Conservation (phyloP, 2,329 filamentous ascomycete species). For the Calonectria honghensis region DNA sequence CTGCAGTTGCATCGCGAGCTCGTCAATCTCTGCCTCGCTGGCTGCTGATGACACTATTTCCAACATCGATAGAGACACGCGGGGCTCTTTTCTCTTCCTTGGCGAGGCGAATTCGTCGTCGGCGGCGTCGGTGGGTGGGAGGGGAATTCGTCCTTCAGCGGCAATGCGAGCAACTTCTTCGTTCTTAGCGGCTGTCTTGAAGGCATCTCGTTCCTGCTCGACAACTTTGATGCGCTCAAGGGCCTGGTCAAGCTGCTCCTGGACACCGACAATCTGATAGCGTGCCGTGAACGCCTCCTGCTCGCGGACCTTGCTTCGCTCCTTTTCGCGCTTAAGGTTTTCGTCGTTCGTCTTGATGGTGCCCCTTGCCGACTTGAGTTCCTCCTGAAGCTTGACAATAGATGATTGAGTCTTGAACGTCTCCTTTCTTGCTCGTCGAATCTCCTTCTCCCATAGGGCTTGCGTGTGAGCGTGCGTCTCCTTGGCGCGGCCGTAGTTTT, state of each 20-base stretch:
- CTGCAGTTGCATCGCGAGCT: conserved; percentile 70
- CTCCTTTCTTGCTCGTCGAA: conserved; percentile 81
- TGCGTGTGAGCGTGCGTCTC: conserved; percentile 81
- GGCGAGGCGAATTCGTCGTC: conserved; percentile 79
- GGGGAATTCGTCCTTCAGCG: conserved; percentile 80
- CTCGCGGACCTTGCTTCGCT: conserved; percentile 76
- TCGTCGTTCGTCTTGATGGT: conserved; percentile 75
- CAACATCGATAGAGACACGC: conserved; percentile 68
- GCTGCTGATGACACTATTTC: conserved; percentile 73
- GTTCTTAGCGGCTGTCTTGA: conserved; percentile 82
- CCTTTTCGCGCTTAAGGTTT: conserved; percentile 77
- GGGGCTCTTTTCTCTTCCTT: conserved; percentile 65
- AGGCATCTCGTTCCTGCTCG: conserved; percentile 84
- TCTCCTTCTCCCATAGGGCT: conserved; percentile 83
- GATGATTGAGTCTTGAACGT: conserved; percentile 84
- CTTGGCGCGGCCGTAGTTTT: conserved; percentile 81
- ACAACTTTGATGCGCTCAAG: conserved; percentile 78
- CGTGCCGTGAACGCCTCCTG: conserved; percentile 82
- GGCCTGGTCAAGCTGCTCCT: conserved; percentile 80
- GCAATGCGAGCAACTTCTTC: conserved; percentile 84
- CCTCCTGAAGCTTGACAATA: conserved; percentile 83
- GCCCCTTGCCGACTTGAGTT: conserved; percentile 78
- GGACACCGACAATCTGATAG: conserved; percentile 78
- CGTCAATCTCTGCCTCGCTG: conserved; percentile 76
- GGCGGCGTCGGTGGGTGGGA: conserved; percentile 73